phyloP scores from a whole-genome alignment of 441 rosid genomes.

The Mallotus repandus region DNA sequence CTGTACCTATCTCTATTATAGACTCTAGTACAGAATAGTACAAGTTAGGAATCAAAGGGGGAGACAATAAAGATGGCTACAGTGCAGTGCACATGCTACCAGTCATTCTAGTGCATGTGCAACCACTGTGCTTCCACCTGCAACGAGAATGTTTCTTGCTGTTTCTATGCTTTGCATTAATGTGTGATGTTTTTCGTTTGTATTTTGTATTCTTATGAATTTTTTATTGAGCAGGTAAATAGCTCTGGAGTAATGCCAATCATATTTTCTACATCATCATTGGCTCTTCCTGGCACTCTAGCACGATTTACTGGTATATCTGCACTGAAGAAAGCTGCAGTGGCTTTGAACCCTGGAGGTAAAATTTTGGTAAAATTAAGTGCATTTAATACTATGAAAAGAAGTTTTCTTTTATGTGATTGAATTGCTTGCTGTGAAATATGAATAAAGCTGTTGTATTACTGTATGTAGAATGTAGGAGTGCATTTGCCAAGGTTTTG shows the following conservation, averaged over 20 bases:
- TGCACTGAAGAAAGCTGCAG: constrained; percentile 78
- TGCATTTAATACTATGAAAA: no score
- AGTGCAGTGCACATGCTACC: neutral
- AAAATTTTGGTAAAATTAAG: constrained; percentile 24
- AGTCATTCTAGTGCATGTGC: no score
- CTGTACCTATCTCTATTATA: no score
- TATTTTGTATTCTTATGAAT: constrained; percentile 4
- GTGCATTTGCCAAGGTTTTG: neutral
- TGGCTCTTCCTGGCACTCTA: constrained; percentile 92
- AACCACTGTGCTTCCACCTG: neutral
- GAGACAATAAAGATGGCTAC: neutral
- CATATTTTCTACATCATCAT: constrained; percentile 91
- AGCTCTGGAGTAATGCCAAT: constrained; percentile 99
- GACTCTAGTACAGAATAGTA: no score
- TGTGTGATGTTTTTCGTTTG: neutral
- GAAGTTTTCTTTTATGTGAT: no score
- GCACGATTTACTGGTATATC: constrained; percentile 91
- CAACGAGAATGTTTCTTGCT: neutral
- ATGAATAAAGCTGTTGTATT: neutral
- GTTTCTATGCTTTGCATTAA: neutral
- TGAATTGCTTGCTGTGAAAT: neutral
- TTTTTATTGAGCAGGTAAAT: constrained; percentile 52
- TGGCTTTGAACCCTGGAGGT: constrained; percentile 94
- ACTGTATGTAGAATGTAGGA: neutral
- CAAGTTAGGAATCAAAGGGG: neutral